Evolutionary conservation across 2,329 filamentous ascomycete species (phyloP).

Genomic region (Penicillium sp.): DNA sequence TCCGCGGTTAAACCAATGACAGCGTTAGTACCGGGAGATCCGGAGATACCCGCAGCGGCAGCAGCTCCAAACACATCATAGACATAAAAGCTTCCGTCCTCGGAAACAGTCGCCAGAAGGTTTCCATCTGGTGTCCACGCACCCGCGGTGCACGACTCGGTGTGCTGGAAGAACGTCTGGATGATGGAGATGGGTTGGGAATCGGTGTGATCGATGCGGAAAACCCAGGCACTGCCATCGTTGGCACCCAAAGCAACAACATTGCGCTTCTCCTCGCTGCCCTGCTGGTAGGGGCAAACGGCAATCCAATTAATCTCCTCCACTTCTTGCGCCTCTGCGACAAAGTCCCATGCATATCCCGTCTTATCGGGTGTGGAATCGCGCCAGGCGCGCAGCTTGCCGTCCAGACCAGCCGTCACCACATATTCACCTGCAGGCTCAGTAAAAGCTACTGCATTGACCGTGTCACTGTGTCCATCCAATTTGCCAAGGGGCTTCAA

Average conservation of each 20-base stretch:
- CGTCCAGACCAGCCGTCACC: conserved; percentile 85
- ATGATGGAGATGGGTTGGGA: conserved; percentile 72
- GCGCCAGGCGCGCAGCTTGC: conserved; percentile 72
- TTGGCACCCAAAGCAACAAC: conserved; percentile 82
- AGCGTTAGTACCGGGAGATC: conserved; percentile 59
- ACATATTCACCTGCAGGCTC: conserved; percentile 79
- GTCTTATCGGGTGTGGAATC: conserved; percentile 48
- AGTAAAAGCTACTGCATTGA: conserved; percentile 85
- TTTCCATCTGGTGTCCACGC: conserved; percentile 87
- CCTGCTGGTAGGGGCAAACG: conserved; percentile 65
- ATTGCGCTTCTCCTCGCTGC: conserved; percentile 63
- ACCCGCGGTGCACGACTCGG: conserved; percentile 80
- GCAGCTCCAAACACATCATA: conserved; percentile 88
- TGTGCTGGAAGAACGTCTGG: conserved; percentile 91
- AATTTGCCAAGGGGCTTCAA: conserved; percentile 70
- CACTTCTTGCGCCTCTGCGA: conserved; percentile 82
- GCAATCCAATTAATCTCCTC: conserved; percentile 92
- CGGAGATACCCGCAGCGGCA: conserved; percentile 61
- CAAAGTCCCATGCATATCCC: conserved; percentile 61
- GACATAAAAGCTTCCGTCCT: conserved; percentile 85
- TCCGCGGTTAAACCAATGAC: conserved; percentile 74
- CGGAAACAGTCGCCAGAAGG: conserved; percentile 81
- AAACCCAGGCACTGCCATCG: conserved; percentile 95
- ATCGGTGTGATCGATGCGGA: conserved; percentile 73
- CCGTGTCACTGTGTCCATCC: conserved; percentile 88